phyloP scores from a whole-genome alignment of 176 grass and related monocot species.

The Aegilops tauschii region DNA sequence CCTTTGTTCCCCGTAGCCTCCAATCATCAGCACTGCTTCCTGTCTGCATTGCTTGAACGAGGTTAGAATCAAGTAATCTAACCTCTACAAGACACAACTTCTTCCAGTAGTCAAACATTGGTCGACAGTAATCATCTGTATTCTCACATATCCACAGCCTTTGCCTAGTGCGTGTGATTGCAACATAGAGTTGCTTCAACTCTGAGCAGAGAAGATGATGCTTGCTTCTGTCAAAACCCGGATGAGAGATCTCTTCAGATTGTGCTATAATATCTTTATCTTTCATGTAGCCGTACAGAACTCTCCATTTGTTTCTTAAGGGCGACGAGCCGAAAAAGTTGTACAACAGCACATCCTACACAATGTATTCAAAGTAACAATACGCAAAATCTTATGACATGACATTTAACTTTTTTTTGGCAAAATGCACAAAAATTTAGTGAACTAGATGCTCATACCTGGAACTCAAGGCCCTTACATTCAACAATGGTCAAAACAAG shows the following conservation, averaged over 20 bases:
- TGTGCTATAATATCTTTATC: slow-evolving; percentile 31
- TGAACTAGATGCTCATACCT: slow-evolving; percentile 48
- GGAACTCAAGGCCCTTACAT: slow-evolving; percentile 93
- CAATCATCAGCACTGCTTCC: slow-evolving; percentile 78
- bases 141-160: slow-evolving; percentile 91
- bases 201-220: slow-evolving; percentile 86
- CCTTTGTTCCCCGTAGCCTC: slow-evolving; percentile 70
- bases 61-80: slow-evolving; percentile 55
- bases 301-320: slow-evolving; percentile 76
- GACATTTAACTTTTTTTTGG: background rate
- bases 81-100: slow-evolving; percentile 76
- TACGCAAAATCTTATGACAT: background rate
- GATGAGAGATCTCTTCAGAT: slow-evolving; percentile 42
- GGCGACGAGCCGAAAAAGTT: slow-evolving; percentile 80
- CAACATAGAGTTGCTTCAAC: slow-evolving; percentile 95
- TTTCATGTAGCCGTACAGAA: slow-evolving; percentile 77
- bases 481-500: slow-evolving; percentile 84
- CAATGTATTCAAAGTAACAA: slow-evolving; percentile 5
- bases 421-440: background rate
- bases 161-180: slow-evolving; percentile 85
- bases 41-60: slow-evolving; percentile 59
- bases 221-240: slow-evolving; percentile 48
- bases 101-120: slow-evolving; percentile 93
- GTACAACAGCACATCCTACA: slow-evolving; percentile 85
- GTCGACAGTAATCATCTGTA: slow-evolving; percentile 54